Evolutionary conservation across 2,329 filamentous ascomycete species (phyloP).

Genomic region (Talaromyces verruculosus): DNA sequence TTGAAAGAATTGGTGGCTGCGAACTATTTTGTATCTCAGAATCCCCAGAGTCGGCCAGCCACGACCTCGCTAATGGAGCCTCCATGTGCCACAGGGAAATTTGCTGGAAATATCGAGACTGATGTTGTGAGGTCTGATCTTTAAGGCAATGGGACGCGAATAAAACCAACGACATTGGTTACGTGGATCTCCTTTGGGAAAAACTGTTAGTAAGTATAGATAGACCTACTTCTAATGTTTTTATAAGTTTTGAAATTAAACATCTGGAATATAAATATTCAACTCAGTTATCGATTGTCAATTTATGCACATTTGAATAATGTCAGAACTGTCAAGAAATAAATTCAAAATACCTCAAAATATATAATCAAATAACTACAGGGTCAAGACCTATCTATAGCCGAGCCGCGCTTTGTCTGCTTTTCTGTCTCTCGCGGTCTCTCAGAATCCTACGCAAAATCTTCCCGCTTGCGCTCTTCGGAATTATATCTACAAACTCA

Average conservation of each 20-base stretch:
- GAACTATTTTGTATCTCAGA: background rate
- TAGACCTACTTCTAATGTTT: background rate
- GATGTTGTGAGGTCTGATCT: background rate
- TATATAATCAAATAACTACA: background rate
- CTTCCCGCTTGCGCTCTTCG: conserved; percentile 42
- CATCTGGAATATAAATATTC: background rate
- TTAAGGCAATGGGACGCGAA: background rate
- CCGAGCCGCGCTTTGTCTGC: background rate
- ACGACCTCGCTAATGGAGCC: background rate
- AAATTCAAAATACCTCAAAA: background rate
- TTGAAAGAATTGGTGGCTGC: conserved; percentile 2
- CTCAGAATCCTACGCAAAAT: conserved; percentile 48
- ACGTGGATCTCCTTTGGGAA: background rate
- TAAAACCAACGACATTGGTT: background rate
- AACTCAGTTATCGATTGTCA: background rate
- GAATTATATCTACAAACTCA: conserved; percentile 41
- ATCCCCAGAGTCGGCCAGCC: background rate
- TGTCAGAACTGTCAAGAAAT: background rate
- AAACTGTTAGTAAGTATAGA: background rate
- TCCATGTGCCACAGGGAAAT: background rate
- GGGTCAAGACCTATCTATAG: background rate
- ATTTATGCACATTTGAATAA: background rate
- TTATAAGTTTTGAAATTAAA: background rate
- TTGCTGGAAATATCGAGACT: background rate
- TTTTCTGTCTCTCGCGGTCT: conserved; percentile 29